Conservation (phyloP, 176 grass and related monocot species). For the Juncus effusus region DNA sequence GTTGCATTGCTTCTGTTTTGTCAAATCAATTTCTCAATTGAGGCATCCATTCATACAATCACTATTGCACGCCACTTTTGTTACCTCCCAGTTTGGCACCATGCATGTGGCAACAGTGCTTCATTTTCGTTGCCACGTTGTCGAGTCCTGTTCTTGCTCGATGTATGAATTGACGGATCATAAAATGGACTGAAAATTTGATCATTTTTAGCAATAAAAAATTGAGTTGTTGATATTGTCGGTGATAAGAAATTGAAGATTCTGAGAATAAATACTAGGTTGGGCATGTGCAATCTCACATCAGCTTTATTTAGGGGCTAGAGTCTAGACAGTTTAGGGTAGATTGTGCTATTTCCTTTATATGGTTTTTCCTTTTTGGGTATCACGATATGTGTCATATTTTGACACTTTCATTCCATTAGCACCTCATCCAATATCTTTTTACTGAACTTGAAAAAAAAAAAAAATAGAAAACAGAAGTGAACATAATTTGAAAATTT, state of each 20-base stretch:
- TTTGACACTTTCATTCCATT: not conserved
- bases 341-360: constrained; percentile 15
- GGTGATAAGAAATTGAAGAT: constrained; percentile 3
- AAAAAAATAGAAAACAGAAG: not conserved
- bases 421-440: not conserved
- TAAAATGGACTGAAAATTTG: not conserved
- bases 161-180: not conserved
- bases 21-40: constrained; percentile 19
- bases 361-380: constrained; percentile 9
- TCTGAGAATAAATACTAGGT: not conserved
- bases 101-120: constrained; percentile 26
- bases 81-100: constrained; percentile 26
- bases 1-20: constrained; percentile 9
- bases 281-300: constrained; percentile 21
- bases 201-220: too few relatives aligned
- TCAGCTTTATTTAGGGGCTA: not conserved
- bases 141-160: not conserved
- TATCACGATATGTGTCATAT: constrained; percentile 2
- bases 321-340: not conserved
- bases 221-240: not conserved
- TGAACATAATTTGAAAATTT: constrained; percentile 13
- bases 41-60: constrained; percentile 18
- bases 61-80: constrained; percentile 16
- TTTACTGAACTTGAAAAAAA: not conserved
- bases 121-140: constrained; percentile 21